Conservation (phyloP, 2,329 filamentous ascomycete genomes). For the Arthroderma sp. region DNA sequence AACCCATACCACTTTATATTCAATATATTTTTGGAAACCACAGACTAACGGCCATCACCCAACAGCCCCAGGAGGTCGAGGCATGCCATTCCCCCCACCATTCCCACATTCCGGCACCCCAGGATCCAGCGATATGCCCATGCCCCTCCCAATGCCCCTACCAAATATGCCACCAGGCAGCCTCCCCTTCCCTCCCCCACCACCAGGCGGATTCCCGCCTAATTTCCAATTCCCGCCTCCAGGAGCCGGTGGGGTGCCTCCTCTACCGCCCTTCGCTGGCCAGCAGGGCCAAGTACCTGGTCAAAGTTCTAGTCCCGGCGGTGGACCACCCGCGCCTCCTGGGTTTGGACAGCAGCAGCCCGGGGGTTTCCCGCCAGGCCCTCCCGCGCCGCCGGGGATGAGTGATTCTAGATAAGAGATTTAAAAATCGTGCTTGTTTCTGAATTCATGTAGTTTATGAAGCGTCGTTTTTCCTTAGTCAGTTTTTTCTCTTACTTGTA, state of each 20-base stretch:
- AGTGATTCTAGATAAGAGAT: background rate
- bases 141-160: slow-evolving; percentile 20
- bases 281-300: slow-evolving; percentile 11
- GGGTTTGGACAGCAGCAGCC: background rate
- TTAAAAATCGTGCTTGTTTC: background rate
- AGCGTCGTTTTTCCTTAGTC: background rate
- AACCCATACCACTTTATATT: background rate
- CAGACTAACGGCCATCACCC: slow-evolving; percentile 9
- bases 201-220: slow-evolving; percentile 34
- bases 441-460: background rate
- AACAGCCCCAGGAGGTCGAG: slow-evolving; percentile 44
- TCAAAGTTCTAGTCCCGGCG: background rate
- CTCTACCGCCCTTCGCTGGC: slow-evolving; percentile 20
- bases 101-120: slow-evolving; percentile 33
- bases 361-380: background rate
- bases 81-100: slow-evolving; percentile 42
- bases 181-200: slow-evolving; percentile 35
- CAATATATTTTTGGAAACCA: background rate
- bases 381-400: background rate
- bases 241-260: slow-evolving; percentile 22
- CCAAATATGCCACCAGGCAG: slow-evolving; percentile 33
- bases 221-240: slow-evolving; percentile 40
- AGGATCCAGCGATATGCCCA: slow-evolving; percentile 23
- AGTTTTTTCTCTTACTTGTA: background rate
- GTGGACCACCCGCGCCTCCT: background rate